Evolutionary conservation across 345 rosid species (phyloP).

Genomic region (Hirschfeldia incana): DNA sequence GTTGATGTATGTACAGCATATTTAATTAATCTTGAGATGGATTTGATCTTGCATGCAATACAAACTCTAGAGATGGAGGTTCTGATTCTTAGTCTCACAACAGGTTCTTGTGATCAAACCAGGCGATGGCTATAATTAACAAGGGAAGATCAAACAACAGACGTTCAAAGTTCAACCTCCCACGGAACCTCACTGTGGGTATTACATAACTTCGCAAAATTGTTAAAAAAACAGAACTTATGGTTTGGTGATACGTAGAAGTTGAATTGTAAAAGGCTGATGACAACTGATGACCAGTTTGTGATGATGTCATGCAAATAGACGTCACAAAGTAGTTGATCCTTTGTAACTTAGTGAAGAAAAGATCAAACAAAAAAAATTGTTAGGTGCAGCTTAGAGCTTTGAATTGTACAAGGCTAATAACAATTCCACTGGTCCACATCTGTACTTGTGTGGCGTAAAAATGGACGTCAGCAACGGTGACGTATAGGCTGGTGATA

Average conservation of each 20-base stretch:
- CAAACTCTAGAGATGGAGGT: constrained; percentile 2
- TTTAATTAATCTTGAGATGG: background rate
- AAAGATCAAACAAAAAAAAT: background rate
- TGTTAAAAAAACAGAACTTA: background rate
- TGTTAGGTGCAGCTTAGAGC: constrained; percentile 5
- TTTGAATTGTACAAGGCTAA: constrained; percentile 15
- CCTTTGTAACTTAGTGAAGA: background rate
- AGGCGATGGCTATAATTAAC: background rate
- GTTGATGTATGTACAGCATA: constrained; percentile 2
- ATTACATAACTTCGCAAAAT: background rate
- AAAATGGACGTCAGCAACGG: constrained; percentile 9
- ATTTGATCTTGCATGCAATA: constrained; percentile 6
- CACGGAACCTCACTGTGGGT: constrained; percentile 2
- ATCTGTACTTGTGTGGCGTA: background rate
- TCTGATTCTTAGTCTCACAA: background rate
- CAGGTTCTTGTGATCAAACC: constrained; percentile 17
- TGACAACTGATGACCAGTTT: background rate
- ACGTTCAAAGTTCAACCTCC: background rate
- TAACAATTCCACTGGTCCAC: background rate
- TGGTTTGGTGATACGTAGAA: constrained; percentile 6
- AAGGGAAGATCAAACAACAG: constrained; percentile 13
- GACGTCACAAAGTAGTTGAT: constrained; percentile 19
- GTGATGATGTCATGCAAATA: background rate
- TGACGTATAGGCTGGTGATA: constrained; percentile 28
- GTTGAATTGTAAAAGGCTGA: constrained; percentile 14